Evolutionary conservation across 257 asterid species (phyloP), one percentile per base, ranked within the genome.

Genomic region (Rhazya stricta): DNA sequence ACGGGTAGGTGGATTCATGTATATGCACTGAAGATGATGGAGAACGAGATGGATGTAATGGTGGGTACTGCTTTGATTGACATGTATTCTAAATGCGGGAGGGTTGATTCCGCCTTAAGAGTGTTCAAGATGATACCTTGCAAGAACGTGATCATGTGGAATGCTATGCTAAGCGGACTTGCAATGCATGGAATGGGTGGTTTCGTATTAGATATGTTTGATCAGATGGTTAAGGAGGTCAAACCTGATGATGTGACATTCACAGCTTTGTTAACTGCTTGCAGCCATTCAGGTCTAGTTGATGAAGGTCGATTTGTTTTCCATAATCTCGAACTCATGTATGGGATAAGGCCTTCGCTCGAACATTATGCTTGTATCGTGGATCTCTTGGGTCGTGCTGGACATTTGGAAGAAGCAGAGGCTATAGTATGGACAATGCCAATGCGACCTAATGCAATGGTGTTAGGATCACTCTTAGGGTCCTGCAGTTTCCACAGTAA

Each of bases 11-110:
- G 96, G 96, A 80, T 85, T 67, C 98, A 89, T 50, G 53, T 81
- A 1, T 84, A 83, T 74, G 88, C 90, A 77, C 78, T 91, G 80
- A 89, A 77, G 83, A 73, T 75, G 72, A 71, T 78, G 61, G 62
- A 43, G 16, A 80, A 77, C 18, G 84, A 88, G 5, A 69, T 58
- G 6, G 87, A 91, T 67, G 81, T 89, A 54, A 83, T 88, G 77
- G 84, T 89, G 27, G 81, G 79, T 6, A 93, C 97, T 3, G 83
- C 97, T 45, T 81, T 93, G 81, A 89, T 93, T 25, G 91, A 93
- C 57, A 93, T 93, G 98, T 93, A 93, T 71, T 92, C 97, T 2
- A 93, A 93, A 78, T 93, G 98, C 72, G 98, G 97, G 25, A 82
- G 85, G 37, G 82, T 93, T 27, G 75, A 79, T 34, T 66, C 78